Base-by-base conservation (phyloP, 805 yeast genomes). In the Candida khao-thaluensis region DNA sequence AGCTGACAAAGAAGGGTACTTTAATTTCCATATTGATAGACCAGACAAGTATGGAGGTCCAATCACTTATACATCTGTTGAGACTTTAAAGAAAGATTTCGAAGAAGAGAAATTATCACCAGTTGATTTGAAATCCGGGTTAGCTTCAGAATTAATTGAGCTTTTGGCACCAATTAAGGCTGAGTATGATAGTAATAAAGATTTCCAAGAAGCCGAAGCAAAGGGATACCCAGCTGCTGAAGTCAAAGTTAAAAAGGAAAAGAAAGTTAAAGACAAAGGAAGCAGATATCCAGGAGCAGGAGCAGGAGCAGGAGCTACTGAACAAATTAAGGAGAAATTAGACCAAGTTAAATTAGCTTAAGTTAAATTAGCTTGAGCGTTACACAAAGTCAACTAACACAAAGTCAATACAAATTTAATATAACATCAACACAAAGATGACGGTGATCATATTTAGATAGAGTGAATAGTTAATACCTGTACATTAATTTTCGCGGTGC, bases 1-100 rank as follows among this genome's bases (percentile, higher is more conserved):
- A 61, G 49, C 71, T 24, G 85, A 76, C 23, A 69, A 71, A 25
- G 60, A 53, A 5, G 79, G 74, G 15, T 62, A 63, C 31, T 85
- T 88, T 50, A 67, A 72, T 37, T 87, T 93, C 66, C 70, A 63
- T 60, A 79, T 93, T 51, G 79, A 84, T 55, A 84, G 99, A 67
- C 97, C 97, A 34, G 99, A 93, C 62, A 82, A 93, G 66, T 93
- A 87, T 62, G 99, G 99, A 51, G 99, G 99, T 37, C 83, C 95
- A 50, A 72, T 93, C 42, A 71, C 82, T 34, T 93, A 79, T 76
- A 58, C 57, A 29, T 71, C 85, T 14, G 70, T 87, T 50, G 89
- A 77, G 14, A 76, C 78, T 26, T 69, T 93, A 54, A 82, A 83
- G 59, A 66, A 67, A 25, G 96, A 84, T 51, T 93, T 74, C 66